Conservation (phyloP, 108 stramenopile species). For the Cyclotella choctawhatcheeana region DNA sequence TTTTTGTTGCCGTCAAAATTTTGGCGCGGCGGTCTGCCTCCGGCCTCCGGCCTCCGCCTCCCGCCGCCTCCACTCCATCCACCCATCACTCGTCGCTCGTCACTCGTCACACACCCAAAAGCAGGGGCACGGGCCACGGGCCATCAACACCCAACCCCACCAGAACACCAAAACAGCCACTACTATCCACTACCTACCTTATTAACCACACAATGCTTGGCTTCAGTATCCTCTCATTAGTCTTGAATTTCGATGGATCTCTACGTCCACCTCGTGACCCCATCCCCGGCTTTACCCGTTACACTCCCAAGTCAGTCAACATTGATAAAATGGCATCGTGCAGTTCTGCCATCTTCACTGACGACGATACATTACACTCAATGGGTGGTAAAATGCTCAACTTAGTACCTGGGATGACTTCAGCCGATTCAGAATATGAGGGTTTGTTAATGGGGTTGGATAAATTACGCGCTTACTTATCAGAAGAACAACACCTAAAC, state of each 20-base stretch:
- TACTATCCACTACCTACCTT: background rate
- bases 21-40: no score
- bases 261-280: constrained; percentile 67
- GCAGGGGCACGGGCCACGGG: no score
- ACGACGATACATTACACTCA: constrained; percentile 33
- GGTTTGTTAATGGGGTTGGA: constrained; percentile 70
- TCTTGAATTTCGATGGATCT: constrained; percentile 71
- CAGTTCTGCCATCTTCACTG: constrained; percentile 37
- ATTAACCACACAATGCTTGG: background rate
- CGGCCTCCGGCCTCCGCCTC: no score
- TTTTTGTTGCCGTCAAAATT: no score
- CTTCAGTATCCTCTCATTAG: constrained; percentile 15
- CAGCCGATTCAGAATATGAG: constrained; percentile 74
- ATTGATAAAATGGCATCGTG: constrained; percentile 43
- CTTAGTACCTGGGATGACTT: constrained; percentile 52
- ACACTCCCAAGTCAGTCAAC: constrained; percentile 12
- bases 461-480: constrained; percentile 26
- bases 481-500: constrained; percentile 1
- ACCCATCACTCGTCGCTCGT: no score
- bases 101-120: no score
- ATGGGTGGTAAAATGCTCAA: constrained; percentile 53
- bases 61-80: no score
- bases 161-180: background rate
- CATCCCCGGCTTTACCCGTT: constrained; percentile 33
- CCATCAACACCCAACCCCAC: background rate